Base-by-base conservation (phyloP, 1,284 basidiomycete species). In the Trametes pubescens region DNA sequence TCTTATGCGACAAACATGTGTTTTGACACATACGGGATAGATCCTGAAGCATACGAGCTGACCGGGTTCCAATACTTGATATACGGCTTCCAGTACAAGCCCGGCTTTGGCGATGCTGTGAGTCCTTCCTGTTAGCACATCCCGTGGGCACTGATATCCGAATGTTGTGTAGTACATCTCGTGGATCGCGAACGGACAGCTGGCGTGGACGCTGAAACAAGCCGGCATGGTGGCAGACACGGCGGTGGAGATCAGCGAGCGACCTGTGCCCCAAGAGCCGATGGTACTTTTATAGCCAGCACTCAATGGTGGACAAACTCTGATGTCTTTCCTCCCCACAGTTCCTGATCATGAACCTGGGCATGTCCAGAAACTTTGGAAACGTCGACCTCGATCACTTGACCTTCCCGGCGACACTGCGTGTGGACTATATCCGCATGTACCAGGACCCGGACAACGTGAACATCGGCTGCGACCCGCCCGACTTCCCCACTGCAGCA, bases 401-500 rank as follows among this genome's bases (percentile, higher is more conserved):
- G 44, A 74, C 73, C 9, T 94, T 92, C 78, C 93, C 93, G 1
- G 76, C 81, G 2, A 82, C 79, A 13, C 89, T 95, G 89, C 79
- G 80, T 22, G 80, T 96, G 57, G 94, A 97, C 74, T 96, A 88
- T 77, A 85, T 96, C 47, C 86, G 94, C 10, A 89, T 96, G 2
- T 95, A 94, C 74, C 92, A 93, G 71, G 83, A 87, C 16, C 82
- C 85, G 64, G 78, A 86, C 57, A 75, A 81, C 11, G 84, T 89
- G 54, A 93, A 92, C 73, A 81, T 94, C 35, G 92, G 93, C 4
- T 96, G 95, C 72, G 91, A 95, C 72, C 94, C 94, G 8, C 76
- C 80, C 22, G 85, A 87, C 56, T 90, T 88, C 75, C 95, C 94
- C 0, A 96, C 94, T 0, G 75, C 81, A 44, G 80, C 83, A 24